Evolutionary conservation across 768 basidiomycete species (phyloP), one percentile per base, ranked within the genome.

Genomic region (Lyophyllum atratum): DNA sequence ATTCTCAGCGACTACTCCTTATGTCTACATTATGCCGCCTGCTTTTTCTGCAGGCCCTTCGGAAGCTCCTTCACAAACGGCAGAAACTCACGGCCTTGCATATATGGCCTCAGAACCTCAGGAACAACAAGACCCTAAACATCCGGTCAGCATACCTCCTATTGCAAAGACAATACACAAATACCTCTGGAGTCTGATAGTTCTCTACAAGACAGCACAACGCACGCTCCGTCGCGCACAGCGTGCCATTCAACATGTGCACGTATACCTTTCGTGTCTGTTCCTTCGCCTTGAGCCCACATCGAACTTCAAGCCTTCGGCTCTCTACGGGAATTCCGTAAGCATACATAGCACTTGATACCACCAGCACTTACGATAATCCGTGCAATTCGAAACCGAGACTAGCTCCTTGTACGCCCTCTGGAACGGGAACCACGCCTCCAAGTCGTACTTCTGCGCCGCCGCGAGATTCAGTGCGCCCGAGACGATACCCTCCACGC

Each of bases 341-440:
- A 11, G 24, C 37, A 55, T 51, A 9, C 52, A 44, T n/a, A 8
- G 10, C 17, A 37, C 17, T 12, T 8, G 28, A 33, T 15, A 14
- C 12, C 26, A 51, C 17, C 12, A 24, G 84, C 93, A 76, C 69
- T 58, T 49, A 98, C 96, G 97, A 73, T 99, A 98, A 71, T 98
- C 97, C 21, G 96, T 98, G 77, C 97, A 99, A 72, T 99, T 99
- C 69, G 93, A 95, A 72, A 94, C 95, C 63, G 92, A 95, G 34
- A 98, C 97, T 40, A 99, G 79, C 78, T 99, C 97, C 80, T 98
- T 99, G 80, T 95, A 95, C 50, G 81, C 87, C 49, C 86, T 87
- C 74, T 98, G 97, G 84, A 93, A 98, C 2, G 97, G 97, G 83
- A 99, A 99, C 93, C 95, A 99, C 56, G 97, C 97, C 74, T 99